phyloP scores from a whole-genome alignment of 371 early-diverging fungal species.

The Mucor lusitanicus region DNA sequence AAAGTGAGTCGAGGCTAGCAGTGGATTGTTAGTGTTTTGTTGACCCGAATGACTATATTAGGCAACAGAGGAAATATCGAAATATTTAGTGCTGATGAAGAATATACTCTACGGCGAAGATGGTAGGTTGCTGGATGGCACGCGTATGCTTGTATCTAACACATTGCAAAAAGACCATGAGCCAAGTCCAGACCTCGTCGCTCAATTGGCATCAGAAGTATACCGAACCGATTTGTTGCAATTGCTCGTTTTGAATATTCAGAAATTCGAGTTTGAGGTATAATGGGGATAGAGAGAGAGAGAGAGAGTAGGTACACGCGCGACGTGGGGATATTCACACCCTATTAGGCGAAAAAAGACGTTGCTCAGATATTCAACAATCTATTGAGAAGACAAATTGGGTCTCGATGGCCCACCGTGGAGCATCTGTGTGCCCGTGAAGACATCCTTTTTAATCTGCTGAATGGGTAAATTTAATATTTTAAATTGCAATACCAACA shows the following conservation, averaged over 20 bases:
- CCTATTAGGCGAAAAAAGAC: conserved; percentile 88
- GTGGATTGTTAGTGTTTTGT: not conserved
- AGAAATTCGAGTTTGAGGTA: conserved; percentile 93
- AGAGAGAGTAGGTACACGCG: not conserved
- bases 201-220: conserved; percentile 93
- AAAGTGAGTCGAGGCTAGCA: conserved; percentile 43
- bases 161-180: conserved; percentile 68
- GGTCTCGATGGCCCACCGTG: conserved; percentile 93
- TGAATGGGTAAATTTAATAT: conserved; percentile 69
- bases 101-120: conserved; percentile 92
- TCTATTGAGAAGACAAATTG: conserved; percentile 92
- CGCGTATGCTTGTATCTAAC: not conserved
- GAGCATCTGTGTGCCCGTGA: conserved; percentile 88
- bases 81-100: conserved; percentile 89
- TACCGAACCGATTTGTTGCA: conserved; percentile 88
- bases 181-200: conserved; percentile 88
- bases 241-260: conserved; percentile 82
- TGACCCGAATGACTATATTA: conserved; percentile 33
- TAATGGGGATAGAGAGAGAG: not conserved
- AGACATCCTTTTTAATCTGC: conserved; percentile 78
- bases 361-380: conserved; percentile 96
- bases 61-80: conserved; percentile 95
- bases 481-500: not conserved
- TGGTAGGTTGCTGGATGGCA: conserved; percentile 48
- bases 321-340: not conserved